A percentile compares a stretch with the other conserved stretches of the same genome.
These are phyloP conservation scores for Cordyceps tenuipes DNA, from an alignment of 2,329 filamentous ascomycete species.

Conservation along the genomic window DNA sequence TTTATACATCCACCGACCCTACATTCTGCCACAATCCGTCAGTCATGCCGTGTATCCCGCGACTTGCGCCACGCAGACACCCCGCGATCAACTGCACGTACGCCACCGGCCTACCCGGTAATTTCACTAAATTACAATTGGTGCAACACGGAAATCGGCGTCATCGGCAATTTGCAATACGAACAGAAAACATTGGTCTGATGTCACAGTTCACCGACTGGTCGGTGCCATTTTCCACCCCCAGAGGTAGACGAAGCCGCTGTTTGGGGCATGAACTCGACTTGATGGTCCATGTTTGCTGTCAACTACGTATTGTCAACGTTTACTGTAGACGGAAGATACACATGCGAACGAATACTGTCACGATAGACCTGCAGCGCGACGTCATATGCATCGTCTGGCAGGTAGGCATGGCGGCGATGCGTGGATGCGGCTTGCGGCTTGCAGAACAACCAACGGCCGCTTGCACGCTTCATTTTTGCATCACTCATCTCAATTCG, in stretches of 20 bases:
- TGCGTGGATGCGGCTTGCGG: slow-evolving; percentile 1
- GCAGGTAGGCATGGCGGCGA: neutral
- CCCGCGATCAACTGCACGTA: neutral
- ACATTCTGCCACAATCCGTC: neutral
- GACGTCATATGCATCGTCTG: neutral
- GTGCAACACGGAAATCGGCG: neutral
- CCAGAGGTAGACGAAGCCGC: neutral
- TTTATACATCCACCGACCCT: neutral
- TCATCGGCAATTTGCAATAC: neutral
- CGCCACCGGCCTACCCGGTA: neutral
- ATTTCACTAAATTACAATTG: neutral
- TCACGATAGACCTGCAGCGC: neutral
- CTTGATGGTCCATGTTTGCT: neutral
- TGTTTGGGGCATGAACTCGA: neutral
- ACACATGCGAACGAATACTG: neutral
- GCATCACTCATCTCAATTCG: neutral
- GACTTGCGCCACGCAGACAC: neutral
- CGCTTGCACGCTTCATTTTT: neutral
- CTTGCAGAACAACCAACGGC: neutral
- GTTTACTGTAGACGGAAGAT: neutral
- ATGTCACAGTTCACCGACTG: neutral
- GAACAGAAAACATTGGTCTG: neutral
- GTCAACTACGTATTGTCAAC: neutral
- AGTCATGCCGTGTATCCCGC: neutral
- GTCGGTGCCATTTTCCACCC: too few relatives aligned